Evolutionary conservation across 202 grass and related monocot genomes (phyloP), one percentile per base, ranked within the genome.

Genomic region (Zoysia matrella): DNA sequence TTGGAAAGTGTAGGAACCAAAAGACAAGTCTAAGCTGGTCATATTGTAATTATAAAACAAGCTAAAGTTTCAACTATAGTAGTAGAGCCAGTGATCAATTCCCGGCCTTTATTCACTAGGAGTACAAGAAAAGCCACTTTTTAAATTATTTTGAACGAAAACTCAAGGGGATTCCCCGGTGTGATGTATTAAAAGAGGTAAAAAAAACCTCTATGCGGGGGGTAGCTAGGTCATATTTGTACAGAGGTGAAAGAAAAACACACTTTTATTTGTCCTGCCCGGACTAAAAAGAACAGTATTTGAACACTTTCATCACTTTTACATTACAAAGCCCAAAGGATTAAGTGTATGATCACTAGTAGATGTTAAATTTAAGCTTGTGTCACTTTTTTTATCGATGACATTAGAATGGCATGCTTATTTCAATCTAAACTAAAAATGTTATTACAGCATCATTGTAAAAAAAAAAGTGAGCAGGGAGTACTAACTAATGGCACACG

Each of bases 11-110:
- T 75, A 83, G 77, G 57, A 65, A 62, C 1, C 42, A 14, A 65
- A 50, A 65, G 54, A 70, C 39, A 71, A 69, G 13, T 8, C 16
- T 44, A 49, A 43, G n/a, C 5, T 41, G 54, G 69, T 74, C 88
- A 58, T 83, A 78, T 86, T 90, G 61, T 79, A 75, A 82, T 83
- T 90, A 61, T 71, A 70, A 62, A 64, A 22, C 18, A 73, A 46
- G 44, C n/a, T 73, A 66, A 69, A 74, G 74, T 55, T 74, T 79
- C 56, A 58, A 43, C 5, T 5, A 14, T 14, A 39, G 67, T 16
- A 10, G 11, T 40, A 14, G 11, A 72, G n/a, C 9, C 47, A 44
- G 14, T 61, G 12, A 73, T 55, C 81, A 60, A 16, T 42, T 22
- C 14, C 45, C 12, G 18, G 13, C 11, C 77, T 72, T 73, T 22